phyloP scores from a whole-genome alignment of 163 green algal genomes.

The Scenedesmus sp. region DNA sequence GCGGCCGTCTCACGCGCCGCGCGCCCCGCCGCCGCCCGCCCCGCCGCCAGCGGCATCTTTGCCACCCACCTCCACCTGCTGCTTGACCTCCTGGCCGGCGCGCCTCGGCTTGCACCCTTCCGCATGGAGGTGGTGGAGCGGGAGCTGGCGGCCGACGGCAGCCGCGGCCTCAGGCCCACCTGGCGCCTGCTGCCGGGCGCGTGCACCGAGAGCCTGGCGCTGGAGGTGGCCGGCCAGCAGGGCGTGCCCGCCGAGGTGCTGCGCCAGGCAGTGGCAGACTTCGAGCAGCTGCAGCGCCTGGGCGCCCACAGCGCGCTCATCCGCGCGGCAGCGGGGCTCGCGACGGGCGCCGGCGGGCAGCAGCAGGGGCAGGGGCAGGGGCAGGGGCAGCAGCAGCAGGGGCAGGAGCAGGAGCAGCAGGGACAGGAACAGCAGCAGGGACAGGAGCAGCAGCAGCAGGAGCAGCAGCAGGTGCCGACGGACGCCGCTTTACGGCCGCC shows the following conservation, averaged over 20 bases:
- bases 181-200: constrained; percentile 65
- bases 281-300: background rate
- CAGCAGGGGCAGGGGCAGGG: background rate
- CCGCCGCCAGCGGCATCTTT: constrained; percentile 76
- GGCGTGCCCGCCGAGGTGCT: constrained; percentile 50
- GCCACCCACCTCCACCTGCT: constrained; percentile 93
- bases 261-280: constrained; percentile 29
- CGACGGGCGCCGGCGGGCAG: background rate
- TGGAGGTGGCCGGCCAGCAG: constrained; percentile 59
- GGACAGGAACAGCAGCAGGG: background rate
- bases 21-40: background rate
- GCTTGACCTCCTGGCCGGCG: constrained; percentile 37
- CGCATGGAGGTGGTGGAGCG: constrained; percentile 33
- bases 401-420: constrained; percentile 8
- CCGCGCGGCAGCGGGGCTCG: background rate
- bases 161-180: constrained; percentile 43
- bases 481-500: background rate
- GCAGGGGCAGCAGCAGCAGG: constrained; percentile 1
- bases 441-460: background rate
- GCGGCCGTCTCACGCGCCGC: background rate
- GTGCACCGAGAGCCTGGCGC: constrained; percentile 66
- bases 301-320: background rate
- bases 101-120: background rate
- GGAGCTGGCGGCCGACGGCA: background rate
- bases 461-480: background rate